Percentiles rank a stretch among this genome's conserved stretches.
Conservation (phyloP, 2,329 filamentous ascomycete genomes). For the Aspergillus candidus region DNA sequence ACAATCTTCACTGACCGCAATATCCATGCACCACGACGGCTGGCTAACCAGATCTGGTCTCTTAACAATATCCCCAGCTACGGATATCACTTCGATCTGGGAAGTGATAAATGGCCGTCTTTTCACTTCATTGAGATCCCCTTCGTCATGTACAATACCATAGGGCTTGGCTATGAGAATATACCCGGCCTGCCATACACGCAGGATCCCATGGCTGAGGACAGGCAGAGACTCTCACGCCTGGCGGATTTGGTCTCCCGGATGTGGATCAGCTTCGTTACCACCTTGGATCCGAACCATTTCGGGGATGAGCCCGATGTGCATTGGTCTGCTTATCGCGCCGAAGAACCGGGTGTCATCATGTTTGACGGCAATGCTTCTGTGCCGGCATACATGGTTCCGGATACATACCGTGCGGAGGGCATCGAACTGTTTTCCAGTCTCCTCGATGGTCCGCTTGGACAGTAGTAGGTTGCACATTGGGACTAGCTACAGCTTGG, state of each 20-base stretch:
- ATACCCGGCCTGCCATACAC: background rate
- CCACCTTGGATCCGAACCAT: conserved; percentile 3
- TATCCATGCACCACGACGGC: too few species aligned
- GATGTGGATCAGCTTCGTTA: conserved; percentile 11
- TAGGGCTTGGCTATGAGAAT: too few species aligned
- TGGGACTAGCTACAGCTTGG: too few species aligned
- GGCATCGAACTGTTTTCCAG: conserved; percentile 1
- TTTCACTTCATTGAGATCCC: too few species aligned
- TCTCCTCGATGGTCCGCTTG: background rate
- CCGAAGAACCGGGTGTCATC: background rate
- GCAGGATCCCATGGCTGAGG: background rate
- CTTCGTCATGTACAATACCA: too few species aligned
- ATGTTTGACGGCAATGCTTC: conserved; percentile 5
- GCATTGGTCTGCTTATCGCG: conserved; percentile 6
- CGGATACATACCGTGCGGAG: conserved; percentile 4
- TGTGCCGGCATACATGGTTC: conserved; percentile 2
- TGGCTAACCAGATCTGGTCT: too few species aligned
- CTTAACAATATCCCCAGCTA: too few species aligned
- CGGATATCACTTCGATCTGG: too few species aligned
- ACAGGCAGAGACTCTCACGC: background rate
- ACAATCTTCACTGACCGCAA: too few species aligned
- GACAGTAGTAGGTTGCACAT: too few species aligned
- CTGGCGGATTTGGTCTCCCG: conserved; percentile 4
- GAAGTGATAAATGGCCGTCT: too few species aligned
- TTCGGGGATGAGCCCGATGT: background rate